These are phyloP conservation scores for Tetrahymena elliotti DNA, from an alignment of 73 alveolate genomes.

Conservation along the genomic window DNA sequence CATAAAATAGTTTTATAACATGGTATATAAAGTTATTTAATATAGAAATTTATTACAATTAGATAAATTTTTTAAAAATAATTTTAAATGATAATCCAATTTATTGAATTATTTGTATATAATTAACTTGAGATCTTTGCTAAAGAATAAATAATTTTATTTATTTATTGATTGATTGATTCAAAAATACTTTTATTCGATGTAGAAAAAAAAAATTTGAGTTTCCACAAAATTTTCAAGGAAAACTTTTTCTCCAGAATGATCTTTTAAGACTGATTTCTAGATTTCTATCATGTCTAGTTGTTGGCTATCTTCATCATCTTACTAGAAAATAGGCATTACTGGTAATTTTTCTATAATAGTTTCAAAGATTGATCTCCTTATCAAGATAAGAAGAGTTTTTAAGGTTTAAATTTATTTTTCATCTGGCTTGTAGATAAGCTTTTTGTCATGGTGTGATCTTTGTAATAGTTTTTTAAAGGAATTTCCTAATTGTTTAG, in stretches of 20 bases:
- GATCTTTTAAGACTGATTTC: neutral
- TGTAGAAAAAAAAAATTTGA: neutral
- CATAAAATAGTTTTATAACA: too few species aligned
- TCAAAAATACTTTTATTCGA: neutral
- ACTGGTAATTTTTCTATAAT: neutral
- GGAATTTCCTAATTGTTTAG: neutral
- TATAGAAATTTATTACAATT: neutral
- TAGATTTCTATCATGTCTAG: neutral
- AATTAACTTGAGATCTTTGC: too few species aligned
- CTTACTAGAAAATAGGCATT: neutral
- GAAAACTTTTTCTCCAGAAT: neutral
- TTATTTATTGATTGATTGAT: neutral
- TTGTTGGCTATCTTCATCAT: neutral
- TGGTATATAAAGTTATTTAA: too few species aligned
- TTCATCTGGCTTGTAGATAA: neutral
- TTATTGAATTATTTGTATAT: too few species aligned
- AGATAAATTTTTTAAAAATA: neutral
- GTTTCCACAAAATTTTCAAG: neutral
- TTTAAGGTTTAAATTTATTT: neutral
- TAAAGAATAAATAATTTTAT: too few species aligned
- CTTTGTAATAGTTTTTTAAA: neutral
- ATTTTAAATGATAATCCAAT: too few species aligned
- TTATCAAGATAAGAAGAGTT: neutral
- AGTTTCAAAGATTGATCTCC: neutral
- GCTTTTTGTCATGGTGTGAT: neutral